phyloP scores from a whole-genome alignment of 345 rosid genomes.

The Linum tenue region DNA sequence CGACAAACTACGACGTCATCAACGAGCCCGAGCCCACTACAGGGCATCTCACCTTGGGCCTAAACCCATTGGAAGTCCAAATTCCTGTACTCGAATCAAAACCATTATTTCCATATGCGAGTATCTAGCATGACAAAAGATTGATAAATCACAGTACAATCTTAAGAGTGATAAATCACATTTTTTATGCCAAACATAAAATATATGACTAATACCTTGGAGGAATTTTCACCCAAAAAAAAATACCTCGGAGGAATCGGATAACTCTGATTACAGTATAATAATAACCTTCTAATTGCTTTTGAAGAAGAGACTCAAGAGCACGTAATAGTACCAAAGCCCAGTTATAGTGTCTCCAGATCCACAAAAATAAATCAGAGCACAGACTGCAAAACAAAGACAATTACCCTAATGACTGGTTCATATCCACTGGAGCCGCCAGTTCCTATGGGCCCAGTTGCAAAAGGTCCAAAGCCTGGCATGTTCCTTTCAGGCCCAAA shows the following conservation, averaged over 20 bases:
- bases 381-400: not conserved
- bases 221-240: not conserved
- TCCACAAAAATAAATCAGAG: not conserved
- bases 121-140: constrained; percentile 22
- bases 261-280: constrained; percentile 27
- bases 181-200: not conserved
- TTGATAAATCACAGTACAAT: no score
- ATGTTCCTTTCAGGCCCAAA: constrained; percentile 26
- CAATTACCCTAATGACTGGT: constrained; percentile 27
- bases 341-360: not conserved
- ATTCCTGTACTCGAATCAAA: constrained; percentile 28
- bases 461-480: constrained; percentile 20
- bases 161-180: not conserved
- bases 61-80: not conserved
- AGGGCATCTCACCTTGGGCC: no score
- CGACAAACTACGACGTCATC: no score
- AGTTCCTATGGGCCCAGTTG: constrained; percentile 22
- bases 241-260: constrained; percentile 14
- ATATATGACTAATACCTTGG: constrained; percentile 13
- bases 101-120: constrained; percentile 17
- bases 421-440: constrained; percentile 33
- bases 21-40: no score
- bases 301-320: not conserved
- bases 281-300: not conserved
- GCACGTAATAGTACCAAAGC: not conserved